Evolutionary conservation across 129 eudicot species (phyloP), one percentile per base, ranked within the genome.

Genomic region (Flaveria robusta): DNA sequence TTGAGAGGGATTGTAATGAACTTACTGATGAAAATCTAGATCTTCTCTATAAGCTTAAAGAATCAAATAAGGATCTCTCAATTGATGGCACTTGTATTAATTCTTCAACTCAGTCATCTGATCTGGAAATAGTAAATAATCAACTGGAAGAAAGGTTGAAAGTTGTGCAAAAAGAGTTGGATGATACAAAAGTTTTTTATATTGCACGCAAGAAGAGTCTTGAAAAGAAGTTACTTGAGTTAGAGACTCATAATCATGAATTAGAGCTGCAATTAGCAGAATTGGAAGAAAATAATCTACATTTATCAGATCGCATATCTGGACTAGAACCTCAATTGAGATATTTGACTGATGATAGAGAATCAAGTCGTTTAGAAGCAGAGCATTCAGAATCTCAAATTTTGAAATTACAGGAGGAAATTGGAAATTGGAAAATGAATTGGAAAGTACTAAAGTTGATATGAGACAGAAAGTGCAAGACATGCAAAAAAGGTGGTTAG

Each of bases 301-400:
- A 81, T 52, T 85, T 89, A 66, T 81, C 89, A 60, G 89, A 83
- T 54, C 84, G 89, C 60, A 75, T 89, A 81, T 83, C 89, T 66
- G 92, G 88, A 70, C 72, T 89, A 72, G 92, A 89, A 85, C 83
- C 96, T 78, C 96, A 87, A 37, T 69, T 87, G 55, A 76, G 96
- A 70, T 87, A 85, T 66, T 71, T 89, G 59, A 90, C 90, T 15
- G 86, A 90, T 74, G 82, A 78, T 68, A 77, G 77, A 75, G 93
- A 90, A 79, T 70, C 88, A 5, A 79, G 85, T 49, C 86, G 80
- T 50, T 80, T 90, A 66, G 84, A 85, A 68, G 59, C 83, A 52
- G 92, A 88, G 77, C 86, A 85, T 65, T 87, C 84, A 52, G 87
- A 86, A 65, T 68, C 77, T 70, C 85, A 76, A 41, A 72, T 55